Conservation (phyloP, 164 flowering plant genomes). For the Nymphaea colorata region DNA sequence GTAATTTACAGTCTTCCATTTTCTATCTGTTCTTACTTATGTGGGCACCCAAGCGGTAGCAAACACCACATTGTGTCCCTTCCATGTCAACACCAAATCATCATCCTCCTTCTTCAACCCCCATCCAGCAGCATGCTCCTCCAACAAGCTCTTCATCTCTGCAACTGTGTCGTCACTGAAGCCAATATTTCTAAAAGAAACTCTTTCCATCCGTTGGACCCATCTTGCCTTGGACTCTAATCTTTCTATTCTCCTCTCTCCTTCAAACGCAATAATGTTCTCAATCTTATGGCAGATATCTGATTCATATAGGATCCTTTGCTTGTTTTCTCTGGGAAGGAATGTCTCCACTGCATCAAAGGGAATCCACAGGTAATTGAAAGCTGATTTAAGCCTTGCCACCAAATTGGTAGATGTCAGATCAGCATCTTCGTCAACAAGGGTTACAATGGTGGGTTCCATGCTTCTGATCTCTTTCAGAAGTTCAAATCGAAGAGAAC, state of each 20-base stretch:
- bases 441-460: constrained; percentile 52
- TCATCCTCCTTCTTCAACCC: constrained; percentile 80
- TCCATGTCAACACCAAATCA: constrained; percentile 83
- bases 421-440: constrained; percentile 89
- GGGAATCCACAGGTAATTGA: constrained; percentile 78
- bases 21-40: too few relatives aligned
- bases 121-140: constrained; percentile 96
- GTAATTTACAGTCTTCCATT: too few relatives aligned
- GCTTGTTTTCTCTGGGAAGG: constrained; percentile 52
- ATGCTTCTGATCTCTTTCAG: constrained; percentile 45
- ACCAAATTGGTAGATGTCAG: constrained; percentile 58
- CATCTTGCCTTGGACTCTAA: constrained; percentile 56
- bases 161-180: constrained; percentile 56
- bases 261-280: constrained; percentile 74
- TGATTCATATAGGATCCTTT: constrained; percentile 77
- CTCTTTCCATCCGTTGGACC: constrained; percentile 70
- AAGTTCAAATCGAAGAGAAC: constrained; percentile 35
- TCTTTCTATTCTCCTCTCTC: constrained; percentile 59
- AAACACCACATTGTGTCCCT: constrained; percentile 92
- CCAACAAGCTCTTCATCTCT: constrained; percentile 75
- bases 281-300: constrained; percentile 81
- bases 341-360: constrained; percentile 77
- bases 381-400: constrained; percentile 61
- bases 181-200: constrained; percentile 31
- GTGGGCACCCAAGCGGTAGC: constrained; percentile 78